Percentiles rank a stretch among this genome's conserved stretches.
Evolutionary conservation across 1,139 yeast species (phyloP).

Genomic region (Debaryomyces sp.): DNA sequence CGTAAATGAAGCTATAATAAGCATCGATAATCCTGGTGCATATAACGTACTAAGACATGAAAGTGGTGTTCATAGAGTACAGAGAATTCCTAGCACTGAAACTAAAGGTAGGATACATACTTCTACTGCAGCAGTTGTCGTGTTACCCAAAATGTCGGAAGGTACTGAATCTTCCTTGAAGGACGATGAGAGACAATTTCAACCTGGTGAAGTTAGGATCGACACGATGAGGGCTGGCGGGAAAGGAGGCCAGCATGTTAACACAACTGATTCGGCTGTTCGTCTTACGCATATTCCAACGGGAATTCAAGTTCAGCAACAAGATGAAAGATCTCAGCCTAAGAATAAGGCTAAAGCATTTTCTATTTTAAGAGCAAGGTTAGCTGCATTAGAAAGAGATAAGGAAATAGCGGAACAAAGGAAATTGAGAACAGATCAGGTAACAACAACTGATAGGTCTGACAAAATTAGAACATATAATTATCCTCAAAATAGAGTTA

Average conservation of each 20-base stretch:
- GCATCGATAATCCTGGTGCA: conserved; percentile 75
- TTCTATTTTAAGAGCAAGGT: conserved; percentile 73
- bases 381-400: conserved; percentile 79
- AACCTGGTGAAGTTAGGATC: conserved; percentile 84
- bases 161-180: conserved; percentile 58
- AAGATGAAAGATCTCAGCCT: conserved; percentile 95
- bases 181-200: conserved; percentile 73
- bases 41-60: conserved; percentile 77
- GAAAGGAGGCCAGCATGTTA: conserved; percentile 98
- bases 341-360: conserved; percentile 95
- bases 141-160: conserved; percentile 75
- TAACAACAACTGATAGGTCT: conserved; percentile 83
- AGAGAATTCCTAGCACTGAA: conserved; percentile 91
- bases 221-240: conserved; percentile 98
- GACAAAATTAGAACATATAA: conserved; percentile 95
- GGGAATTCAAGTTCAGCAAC: conserved; percentile 86
- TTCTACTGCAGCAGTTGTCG: conserved; percentile 94
- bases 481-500: conserved; percentile 86
- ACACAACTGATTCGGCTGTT: conserved; percentile 97
- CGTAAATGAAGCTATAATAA: conserved; percentile 74
- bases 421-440: conserved; percentile 76
- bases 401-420: conserved; percentile 68
- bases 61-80: conserved; percentile 96
- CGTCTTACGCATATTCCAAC: conserved; percentile 91
- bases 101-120: conserved; percentile 94